Evolutionary conservation across 495 filamentous ascomycete genomes (phyloP).

Genomic region (Aspergillus kassunensis): DNA sequence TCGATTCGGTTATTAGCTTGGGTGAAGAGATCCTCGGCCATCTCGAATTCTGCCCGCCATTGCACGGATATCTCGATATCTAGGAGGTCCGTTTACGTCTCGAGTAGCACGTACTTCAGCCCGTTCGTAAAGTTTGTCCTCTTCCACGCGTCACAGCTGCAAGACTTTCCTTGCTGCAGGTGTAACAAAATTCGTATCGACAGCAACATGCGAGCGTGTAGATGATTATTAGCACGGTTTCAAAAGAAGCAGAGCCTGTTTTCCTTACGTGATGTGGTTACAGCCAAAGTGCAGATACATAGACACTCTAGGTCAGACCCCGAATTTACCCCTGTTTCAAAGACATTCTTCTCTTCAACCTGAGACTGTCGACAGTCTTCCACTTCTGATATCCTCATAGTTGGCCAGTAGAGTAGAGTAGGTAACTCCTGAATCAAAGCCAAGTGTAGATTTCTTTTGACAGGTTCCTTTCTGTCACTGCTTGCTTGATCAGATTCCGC

Average conservation of each 20-base stretch:
- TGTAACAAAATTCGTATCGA: conserved; percentile 23
- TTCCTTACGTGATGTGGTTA: conserved; percentile 26
- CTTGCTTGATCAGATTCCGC: background rate
- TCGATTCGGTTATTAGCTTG: background rate
- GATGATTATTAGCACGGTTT: background rate
- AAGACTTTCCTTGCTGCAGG: conserved; percentile 35
- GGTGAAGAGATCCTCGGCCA: background rate
- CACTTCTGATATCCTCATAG: no score
- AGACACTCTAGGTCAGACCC: no score
- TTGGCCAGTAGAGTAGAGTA: no score
- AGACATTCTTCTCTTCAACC: no score
- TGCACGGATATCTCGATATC: conserved; percentile 2
- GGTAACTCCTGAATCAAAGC: no score
- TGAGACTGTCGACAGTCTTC: no score
- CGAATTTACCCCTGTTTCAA: no score
- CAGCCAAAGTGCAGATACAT: conserved; percentile 18
- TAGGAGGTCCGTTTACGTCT: background rate
- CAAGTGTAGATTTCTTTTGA: background rate
- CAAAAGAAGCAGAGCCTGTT: background rate
- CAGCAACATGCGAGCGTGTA: conserved; percentile 12
- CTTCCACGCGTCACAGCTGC: conserved; percentile 42
- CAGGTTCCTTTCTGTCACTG: no score
- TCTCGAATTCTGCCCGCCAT: background rate
- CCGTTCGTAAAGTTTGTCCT: conserved; percentile 26
- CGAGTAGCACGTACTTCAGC: conserved; percentile 15